Evolutionary conservation across 2,329 filamentous ascomycete genomes (phyloP), one percentile per base, ranked within the genome.

Genomic region (Aspergillus aculeatus): DNA sequence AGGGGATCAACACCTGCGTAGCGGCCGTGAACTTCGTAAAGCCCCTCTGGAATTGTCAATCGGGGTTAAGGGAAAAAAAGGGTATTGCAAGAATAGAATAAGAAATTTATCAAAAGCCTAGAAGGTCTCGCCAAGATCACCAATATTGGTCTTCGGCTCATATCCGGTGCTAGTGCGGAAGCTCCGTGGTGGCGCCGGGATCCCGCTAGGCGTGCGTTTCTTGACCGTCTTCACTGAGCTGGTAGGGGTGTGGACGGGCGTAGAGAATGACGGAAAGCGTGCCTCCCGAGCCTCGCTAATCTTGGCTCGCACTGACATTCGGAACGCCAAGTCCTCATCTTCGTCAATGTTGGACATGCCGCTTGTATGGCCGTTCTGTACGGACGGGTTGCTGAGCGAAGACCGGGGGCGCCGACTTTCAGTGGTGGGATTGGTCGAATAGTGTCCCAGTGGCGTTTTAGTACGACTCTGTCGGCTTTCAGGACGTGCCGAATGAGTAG

Each of bases 401-500:
- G 88, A 91, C 53, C 89, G 83, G 19, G 90, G 88, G 56, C 90
- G 85, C 26, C 84, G 75, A 64, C 79, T 73, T 69, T 82, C 75
- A 24, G 78, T 76, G 62, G 78, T 78, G 53, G 81, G 77, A 58
- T 80, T 77, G 58, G 74, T 77, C 56, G 78, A 77, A 69, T 82
- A 83, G 65, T 83, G 80, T 29, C 81, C 85, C 56, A 91, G 76
- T 1, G 89, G 87, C 12, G 89, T 90, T 61, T 88, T 83, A 9
- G 84, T 78, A 16, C 86, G 73, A 63, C 88, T 90, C 41, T 86
- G 81, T 53, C 89, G 84, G 68, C 88, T 90, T 64, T 85, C 81
- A 9, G 89, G 87, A 31, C 88, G 83, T 23, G 85, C 79, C 2
- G 81, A 68, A 0, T 74, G 70, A 16, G 69, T 79, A 1, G 81